Base-by-base conservation (phyloP, 2,329 filamentous ascomycete genomes). In the Zasmidium cellare region DNA sequence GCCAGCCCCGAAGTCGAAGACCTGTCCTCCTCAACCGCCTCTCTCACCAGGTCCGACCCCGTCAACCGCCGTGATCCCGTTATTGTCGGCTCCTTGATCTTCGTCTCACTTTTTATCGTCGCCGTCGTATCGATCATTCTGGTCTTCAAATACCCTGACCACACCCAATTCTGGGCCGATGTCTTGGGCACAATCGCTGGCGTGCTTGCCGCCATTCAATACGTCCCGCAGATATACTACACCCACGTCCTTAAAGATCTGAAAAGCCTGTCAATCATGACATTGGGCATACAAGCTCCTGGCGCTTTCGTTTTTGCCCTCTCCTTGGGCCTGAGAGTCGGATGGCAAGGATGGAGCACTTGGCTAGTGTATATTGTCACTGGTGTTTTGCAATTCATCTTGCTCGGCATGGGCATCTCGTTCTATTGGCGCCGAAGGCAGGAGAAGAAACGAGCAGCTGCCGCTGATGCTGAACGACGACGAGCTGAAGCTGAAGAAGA, bases 261-360 rank as follows among this genome's bases (percentile, higher is more conserved):
- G 1, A 92, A 92, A 55, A 96, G 92, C 72, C 78, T 99, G 67
- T 96, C 91, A 69, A 94, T 99, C 56, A 88, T 91, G 3, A 97
- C 97, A 89, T 97, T 99, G 92, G 89, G 90, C 72, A 96, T 99
- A 31, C 94, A 99, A 74, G 97, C 93, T 0, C 94, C 94, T 0
- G 94, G 94, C 0, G 92, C 91, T 58, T 87, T 96, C 66, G 78
- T 99, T 6, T 97, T 96, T 77, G 92, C 93, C 0, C 87, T 83
- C 12, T 97, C 92, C 72, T 77, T 99, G 46, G 71, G 64, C 53
- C 55, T 84, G 7, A 84, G 94, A 47, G 82, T 97, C 19, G 94
- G 94, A 0, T 81, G 81, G 68, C 86, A 83, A 31, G 93, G 93
- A 0, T 99, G 94, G 94, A 97, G 92, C 75, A 91, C 92, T 0